phyloP scores from a whole-genome alignment of 768 basidiomycete species.

The Crassisporium funariophilum region DNA sequence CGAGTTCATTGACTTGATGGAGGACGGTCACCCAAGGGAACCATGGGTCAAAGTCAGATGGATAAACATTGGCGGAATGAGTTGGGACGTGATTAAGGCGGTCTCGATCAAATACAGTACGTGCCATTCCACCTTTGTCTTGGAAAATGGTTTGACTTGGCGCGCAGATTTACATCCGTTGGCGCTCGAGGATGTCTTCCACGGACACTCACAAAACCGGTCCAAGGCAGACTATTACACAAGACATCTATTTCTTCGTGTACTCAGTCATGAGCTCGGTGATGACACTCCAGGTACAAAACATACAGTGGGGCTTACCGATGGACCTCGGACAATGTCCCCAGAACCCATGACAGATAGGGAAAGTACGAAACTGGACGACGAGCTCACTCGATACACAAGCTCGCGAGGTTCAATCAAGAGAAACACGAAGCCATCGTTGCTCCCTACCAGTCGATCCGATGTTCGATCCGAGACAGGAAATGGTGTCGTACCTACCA shows the following conservation, averaged over 20 bases:
- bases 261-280: slow-evolving; percentile 63
- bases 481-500: slow-evolving; percentile 7
- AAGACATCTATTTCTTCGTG: slow-evolving; percentile 69
- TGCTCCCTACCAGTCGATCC: slow-evolving; percentile 25
- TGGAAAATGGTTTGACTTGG: neutral
- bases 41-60: slow-evolving; percentile 74
- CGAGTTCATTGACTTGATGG: slow-evolving; percentile 61
- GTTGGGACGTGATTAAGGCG: slow-evolving; percentile 75
- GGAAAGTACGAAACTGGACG: slow-evolving; percentile 11
- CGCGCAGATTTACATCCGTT: slow-evolving; percentile 65
- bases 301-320: slow-evolving; percentile 28
- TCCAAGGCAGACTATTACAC: slow-evolving; percentile 74
- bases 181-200: slow-evolving; percentile 70
- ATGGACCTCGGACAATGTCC: slow-evolving; percentile 36
- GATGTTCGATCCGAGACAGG: slow-evolving; percentile 11
- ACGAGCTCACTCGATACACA: slow-evolving; percentile 4
- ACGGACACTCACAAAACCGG: slow-evolving; percentile 52
- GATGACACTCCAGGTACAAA: slow-evolving; percentile 25
- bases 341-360: slow-evolving; percentile 35
- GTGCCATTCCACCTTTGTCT: slow-evolving; percentile 17
- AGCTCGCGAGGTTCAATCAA: slow-evolving; percentile 7
- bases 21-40: slow-evolving; percentile 40
- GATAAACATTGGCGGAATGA: slow-evolving; percentile 71
- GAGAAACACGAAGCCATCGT: slow-evolving; percentile 7
- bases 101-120: slow-evolving; percentile 65